phyloP scores from a whole-genome alignment of 2,329 filamentous ascomycete species.

The Thermoascus crustaceus region DNA sequence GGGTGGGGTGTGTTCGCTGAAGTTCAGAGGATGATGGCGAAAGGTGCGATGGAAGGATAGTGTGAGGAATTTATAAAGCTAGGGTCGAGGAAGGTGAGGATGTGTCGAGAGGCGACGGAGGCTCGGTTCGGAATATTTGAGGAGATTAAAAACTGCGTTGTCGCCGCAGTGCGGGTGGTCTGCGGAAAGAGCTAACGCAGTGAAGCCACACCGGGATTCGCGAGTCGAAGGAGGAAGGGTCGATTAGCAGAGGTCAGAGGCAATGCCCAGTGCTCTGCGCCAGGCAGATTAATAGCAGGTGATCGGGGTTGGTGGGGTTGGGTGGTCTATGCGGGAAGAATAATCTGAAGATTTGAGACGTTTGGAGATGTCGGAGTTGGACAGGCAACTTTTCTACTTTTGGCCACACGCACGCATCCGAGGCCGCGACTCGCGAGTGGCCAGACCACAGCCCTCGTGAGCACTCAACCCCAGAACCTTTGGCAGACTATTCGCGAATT shows the following conservation, averaged over 20 bases:
- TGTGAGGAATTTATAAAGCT: constrained; percentile 2
- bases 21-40: constrained; percentile 7
- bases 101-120: constrained; percentile 6
- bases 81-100: constrained; percentile 3
- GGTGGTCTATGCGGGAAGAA: constrained; percentile 12
- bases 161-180: constrained; percentile 9
- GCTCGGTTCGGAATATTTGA: constrained; percentile 9
- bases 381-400: constrained; percentile 18
- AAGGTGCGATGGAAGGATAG: constrained; percentile 5
- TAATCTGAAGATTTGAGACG: constrained; percentile 24
- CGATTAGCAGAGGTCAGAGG: neutral
- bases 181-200: constrained; percentile 21
- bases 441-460: neutral
- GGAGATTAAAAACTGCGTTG: constrained; percentile 21
- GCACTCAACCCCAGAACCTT: neutral
- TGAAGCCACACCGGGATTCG: constrained; percentile 5
- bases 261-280: constrained; percentile 22
- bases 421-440: neutral
- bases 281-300: constrained; percentile 26
- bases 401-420: constrained; percentile 10
- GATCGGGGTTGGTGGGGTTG: constrained; percentile 10
- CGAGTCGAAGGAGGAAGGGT: constrained; percentile 8
- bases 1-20: constrained; percentile 11
- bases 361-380: constrained; percentile 18
- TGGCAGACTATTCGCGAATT: too few relatives aligned